Base-by-base conservation (phyloP, 2,329 filamentous ascomycete species). In the Dothideomycetidae sp. region DNA sequence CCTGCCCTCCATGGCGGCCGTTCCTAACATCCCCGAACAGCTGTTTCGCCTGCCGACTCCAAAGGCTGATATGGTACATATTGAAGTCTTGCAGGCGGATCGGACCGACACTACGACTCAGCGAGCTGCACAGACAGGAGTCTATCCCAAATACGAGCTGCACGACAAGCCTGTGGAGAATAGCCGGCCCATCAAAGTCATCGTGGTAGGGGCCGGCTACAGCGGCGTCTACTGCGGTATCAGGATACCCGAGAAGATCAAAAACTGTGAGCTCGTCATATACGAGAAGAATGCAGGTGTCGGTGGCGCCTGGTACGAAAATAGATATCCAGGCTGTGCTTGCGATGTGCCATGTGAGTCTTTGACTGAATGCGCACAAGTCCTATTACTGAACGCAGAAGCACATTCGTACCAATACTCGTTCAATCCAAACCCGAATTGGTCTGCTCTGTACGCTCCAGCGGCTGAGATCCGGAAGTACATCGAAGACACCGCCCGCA, bases 211-310 rank as follows among this genome's bases (percentile, higher is more conserved):
- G 18, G 60, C 60, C 26, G 60, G 60, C 1, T 63, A 59, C 33
- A 62, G 58, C 0, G 60, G 60, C 13, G 58, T 65, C 5, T 64
- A 63, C 39, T 54, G 53, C 26, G 60, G 59, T 3, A 64, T 64
- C 35, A 51, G 61, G 4, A 59, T 64, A 42, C 60, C 60, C 1
- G 59, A 64, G 42, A 49, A 50, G 32, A 38, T 59, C 3, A 46
- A 48, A 33, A 62, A 63, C 42, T 55, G 57, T 10, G 56, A 59
- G 3, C 44, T 62, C 10, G 51, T 55, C 10, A 59, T 61, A 5
- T 62, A 62, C 32, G 60, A 63, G 42, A 62, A 62, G 52, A 62
- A 63, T 43, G 53, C 47, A 5, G 58, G 58, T 2, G 50, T 62
- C 12, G 58, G 59, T 10, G 53, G 55, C 3, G 54, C 53, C 1